Evolutionary conservation across 1,139 yeast species (phyloP).

Genomic region (Suhomyces coccinellae): DNA sequence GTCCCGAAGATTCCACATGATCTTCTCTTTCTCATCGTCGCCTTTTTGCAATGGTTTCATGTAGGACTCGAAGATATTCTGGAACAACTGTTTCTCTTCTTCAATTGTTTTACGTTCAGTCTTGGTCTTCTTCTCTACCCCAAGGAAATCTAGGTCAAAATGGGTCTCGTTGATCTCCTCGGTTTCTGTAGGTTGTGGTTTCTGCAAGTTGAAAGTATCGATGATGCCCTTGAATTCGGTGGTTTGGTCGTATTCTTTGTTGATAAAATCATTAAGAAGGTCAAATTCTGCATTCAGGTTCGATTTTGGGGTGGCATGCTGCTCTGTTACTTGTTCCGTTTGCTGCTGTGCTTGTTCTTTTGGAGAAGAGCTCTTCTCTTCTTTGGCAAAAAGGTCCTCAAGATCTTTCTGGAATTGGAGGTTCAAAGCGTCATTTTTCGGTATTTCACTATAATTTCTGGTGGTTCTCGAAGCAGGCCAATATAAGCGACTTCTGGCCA

Average conservation of each 20-base stretch:
- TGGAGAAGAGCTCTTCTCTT: neutral
- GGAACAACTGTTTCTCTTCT: constrained; percentile 27
- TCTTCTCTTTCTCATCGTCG: constrained; percentile 8
- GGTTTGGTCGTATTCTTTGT: constrained; percentile 11
- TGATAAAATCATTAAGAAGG: constrained; percentile 16
- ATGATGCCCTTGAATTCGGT: constrained; percentile 9
- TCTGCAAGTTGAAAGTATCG: constrained; percentile 7
- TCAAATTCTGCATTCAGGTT: constrained; percentile 12
- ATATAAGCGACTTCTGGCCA: neutral
- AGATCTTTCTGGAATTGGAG: constrained; percentile 3
- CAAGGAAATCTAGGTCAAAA: constrained; percentile 18
- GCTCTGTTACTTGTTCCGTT: neutral
- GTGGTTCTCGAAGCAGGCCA: neutral
- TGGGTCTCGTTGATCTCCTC: constrained; percentile 17
- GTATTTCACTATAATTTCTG: constrained; percentile 1
- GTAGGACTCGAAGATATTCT: constrained; percentile 27
- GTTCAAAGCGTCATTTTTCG: constrained; percentile 1
- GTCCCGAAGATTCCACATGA: constrained; percentile 11
- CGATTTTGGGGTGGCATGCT: neutral
- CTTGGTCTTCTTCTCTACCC: constrained; percentile 6
- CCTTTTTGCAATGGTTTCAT: constrained; percentile 17
- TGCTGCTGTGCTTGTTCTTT: neutral
- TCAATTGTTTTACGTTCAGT: constrained; percentile 16
- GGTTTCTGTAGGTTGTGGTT: neutral
- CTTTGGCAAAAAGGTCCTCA: neutral